Evolutionary conservation across 2,329 filamentous ascomycete genomes (phyloP).

Genomic region (Byssoonygena ceratinophila): DNA sequence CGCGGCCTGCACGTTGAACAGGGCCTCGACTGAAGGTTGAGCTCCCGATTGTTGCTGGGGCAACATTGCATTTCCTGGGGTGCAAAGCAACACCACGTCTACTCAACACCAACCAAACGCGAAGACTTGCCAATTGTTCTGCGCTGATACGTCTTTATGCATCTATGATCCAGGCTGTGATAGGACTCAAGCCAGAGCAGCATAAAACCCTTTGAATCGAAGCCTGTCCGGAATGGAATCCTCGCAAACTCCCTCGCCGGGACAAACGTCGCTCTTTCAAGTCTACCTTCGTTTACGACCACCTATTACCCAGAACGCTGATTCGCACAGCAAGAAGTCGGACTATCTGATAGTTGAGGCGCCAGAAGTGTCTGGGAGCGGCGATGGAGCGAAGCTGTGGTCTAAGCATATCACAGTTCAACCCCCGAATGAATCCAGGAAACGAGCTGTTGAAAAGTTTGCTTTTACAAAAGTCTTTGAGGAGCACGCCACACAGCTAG

Average conservation of each 20-base stretch:
- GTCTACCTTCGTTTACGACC: conserved; percentile 79
- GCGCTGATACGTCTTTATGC: background rate
- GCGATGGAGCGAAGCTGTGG: conserved; percentile 27
- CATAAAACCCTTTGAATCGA: background rate
- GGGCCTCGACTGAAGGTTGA: too few relatives aligned
- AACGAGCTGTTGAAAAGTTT: conserved; percentile 84
- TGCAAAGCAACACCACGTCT: background rate
- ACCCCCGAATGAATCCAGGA: conserved; percentile 70
- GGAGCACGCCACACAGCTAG: conserved; percentile 70
- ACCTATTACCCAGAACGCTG: conserved; percentile 35
- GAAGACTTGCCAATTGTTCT: background rate
- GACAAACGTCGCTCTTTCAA: conserved; percentile 58
- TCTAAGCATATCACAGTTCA: conserved; percentile 66
- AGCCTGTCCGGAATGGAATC: conserved; percentile 27
- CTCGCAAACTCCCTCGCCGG: conserved; percentile 34
- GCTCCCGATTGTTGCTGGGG: background rate
- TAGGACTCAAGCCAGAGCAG: background rate
- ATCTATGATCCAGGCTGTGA: background rate
- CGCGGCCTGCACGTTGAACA: too few relatives aligned
- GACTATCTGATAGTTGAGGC: conserved; percentile 59
- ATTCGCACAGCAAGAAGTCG: conserved; percentile 28
- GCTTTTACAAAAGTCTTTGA: conserved; percentile 90
- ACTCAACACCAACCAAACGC: background rate
- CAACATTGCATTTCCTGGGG: background rate
- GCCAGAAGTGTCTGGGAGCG: conserved; percentile 29